Evolutionary conservation across 805 yeast genomes (phyloP).

Genomic region (Suhomyces prunicola): DNA sequence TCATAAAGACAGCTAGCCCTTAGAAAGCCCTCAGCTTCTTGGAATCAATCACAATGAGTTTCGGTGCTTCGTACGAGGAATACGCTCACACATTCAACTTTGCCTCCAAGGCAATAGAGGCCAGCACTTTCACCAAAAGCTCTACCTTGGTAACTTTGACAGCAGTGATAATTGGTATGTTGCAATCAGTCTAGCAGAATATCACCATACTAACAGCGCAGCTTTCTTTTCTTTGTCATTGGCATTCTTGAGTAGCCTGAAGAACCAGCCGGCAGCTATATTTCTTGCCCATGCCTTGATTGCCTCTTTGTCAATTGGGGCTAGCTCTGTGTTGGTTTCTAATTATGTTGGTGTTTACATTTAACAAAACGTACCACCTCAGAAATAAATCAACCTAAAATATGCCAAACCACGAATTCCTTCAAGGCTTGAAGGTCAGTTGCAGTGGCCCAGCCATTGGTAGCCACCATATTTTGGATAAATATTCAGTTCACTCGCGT

Average conservation of each 20-base stretch:
- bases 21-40: neutral
- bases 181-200: neutral
- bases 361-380: constrained; percentile 8
- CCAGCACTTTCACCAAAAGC: constrained; percentile 14
- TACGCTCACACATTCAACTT: constrained; percentile 17
- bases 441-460: neutral
- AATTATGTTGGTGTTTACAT: constrained; percentile 45
- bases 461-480: neutral
- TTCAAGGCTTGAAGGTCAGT: neutral
- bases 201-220: constrained; percentile 17
- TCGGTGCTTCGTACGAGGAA: constrained; percentile 29
- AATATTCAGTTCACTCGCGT: neutral
- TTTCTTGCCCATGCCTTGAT: constrained; percentile 29
- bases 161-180: constrained; percentile 22
- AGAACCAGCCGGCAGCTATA: constrained; percentile 18
- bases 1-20: neutral
- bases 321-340: constrained; percentile 34
- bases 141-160: constrained; percentile 20
- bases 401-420: neutral
- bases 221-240: constrained; percentile 30
- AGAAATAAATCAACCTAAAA: neutral
- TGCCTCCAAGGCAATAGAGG: constrained; percentile 22
- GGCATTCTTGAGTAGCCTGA: constrained; percentile 27
- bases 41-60: constrained; percentile 9
- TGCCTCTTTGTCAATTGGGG: constrained; percentile 38